Evolutionary conservation across 805 yeast genomes (phyloP).

Genomic region (Hanseniaspora nectarophila): DNA sequence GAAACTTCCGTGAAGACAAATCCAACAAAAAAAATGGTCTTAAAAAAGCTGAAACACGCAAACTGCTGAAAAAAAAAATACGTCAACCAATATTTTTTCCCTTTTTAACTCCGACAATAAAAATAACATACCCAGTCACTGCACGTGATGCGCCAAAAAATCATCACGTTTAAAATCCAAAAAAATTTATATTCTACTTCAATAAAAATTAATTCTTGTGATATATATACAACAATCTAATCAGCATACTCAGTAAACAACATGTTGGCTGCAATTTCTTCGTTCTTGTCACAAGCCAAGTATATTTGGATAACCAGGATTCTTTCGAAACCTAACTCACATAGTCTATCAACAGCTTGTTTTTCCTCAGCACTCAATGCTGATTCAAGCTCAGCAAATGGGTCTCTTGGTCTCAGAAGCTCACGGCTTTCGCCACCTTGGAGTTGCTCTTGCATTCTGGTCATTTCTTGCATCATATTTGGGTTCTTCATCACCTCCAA

Average conservation of each 20-base stretch:
- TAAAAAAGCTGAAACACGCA: background rate
- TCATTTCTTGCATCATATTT: slow-evolving; percentile 2
- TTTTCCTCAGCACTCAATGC: slow-evolving; percentile 72
- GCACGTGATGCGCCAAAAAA: too few relatives aligned
- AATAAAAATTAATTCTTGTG: too few relatives aligned
- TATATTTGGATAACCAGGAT: slow-evolving; percentile 81
- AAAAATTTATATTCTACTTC: too few relatives aligned
- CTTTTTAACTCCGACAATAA: background rate
- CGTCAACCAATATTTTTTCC: too few relatives aligned
- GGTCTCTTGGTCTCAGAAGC: slow-evolving; percentile 23
- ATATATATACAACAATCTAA: background rate
- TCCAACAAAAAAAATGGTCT: background rate
- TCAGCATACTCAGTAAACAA: slow-evolving; percentile 52
- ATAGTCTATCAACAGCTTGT: slow-evolving; percentile 76
- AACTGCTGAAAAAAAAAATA: too few relatives aligned
- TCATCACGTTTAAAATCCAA: too few relatives aligned
- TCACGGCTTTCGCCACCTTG: slow-evolving; percentile 29
- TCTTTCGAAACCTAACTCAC: slow-evolving; percentile 88
- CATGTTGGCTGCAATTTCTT: slow-evolving; percentile 89
- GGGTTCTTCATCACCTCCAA: slow-evolving; percentile 10
- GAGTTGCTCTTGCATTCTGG: slow-evolving; percentile 29
- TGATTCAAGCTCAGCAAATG: slow-evolving; percentile 35
- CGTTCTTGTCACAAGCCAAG: slow-evolving; percentile 96
- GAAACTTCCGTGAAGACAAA: background rate
- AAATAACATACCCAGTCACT: too few relatives aligned